A percentile compares a stretch with the other conserved stretches of the same genome.
Conservation (phyloP, 768 basidiomycete genomes). For the Gymnopilus dilepis region DNA sequence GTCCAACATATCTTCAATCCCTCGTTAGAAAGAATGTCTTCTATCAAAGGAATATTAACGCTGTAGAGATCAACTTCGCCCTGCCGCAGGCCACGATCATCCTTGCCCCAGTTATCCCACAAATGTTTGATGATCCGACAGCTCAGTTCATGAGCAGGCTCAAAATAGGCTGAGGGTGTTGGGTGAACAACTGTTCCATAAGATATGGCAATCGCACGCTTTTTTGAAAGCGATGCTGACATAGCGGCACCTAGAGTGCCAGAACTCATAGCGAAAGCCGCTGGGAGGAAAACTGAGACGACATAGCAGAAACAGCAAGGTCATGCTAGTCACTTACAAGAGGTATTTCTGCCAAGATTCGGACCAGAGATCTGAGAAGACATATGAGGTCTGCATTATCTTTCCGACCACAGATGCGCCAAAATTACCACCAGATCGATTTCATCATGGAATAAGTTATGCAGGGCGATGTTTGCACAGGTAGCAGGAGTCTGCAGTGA, state of each 20-base stretch:
- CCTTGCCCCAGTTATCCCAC: constrained; percentile 86
- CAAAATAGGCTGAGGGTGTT: constrained; percentile 59
- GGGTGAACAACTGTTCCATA: constrained; percentile 83
- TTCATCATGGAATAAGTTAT: constrained; percentile 84
- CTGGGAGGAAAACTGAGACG: constrained; percentile 38
- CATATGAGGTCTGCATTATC: constrained; percentile 12
- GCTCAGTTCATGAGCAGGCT: constrained; percentile 77
- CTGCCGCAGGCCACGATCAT: constrained; percentile 58
- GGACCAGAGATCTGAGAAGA: constrained; percentile 76
- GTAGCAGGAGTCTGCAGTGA: constrained; percentile 80
- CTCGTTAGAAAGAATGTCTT: constrained; percentile 59
- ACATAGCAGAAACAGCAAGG: background rate
- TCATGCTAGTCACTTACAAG: constrained; percentile 47
- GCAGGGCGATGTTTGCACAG: constrained; percentile 88
- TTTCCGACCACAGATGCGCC: constrained; percentile 25
- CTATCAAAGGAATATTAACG: constrained; percentile 86
- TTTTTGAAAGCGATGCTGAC: constrained; percentile 72
- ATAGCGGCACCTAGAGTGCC: constrained; percentile 94
- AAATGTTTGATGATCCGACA: constrained; percentile 72
- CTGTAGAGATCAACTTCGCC: constrained; percentile 83
- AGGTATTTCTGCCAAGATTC: constrained; percentile 85
- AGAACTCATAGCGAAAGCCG: constrained; percentile 88
- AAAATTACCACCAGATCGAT: constrained; percentile 83
- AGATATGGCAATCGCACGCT: constrained; percentile 84
- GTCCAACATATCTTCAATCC: constrained; percentile 82